These are phyloP conservation scores for Penicillium waksmanii DNA, from an alignment of 495 filamentous ascomycete species.

Conservation along the genomic window DNA sequence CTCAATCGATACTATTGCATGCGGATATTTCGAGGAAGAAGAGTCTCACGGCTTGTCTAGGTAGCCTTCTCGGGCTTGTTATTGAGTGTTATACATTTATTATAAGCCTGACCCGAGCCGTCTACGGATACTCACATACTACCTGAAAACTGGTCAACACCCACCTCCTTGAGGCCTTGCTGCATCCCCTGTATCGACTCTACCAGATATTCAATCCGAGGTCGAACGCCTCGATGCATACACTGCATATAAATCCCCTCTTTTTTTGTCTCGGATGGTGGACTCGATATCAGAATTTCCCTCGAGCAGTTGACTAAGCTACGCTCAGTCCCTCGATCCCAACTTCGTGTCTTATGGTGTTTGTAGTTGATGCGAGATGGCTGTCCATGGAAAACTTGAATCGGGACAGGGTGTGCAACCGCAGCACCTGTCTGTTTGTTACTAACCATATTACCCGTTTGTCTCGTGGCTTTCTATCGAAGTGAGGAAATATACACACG, in stretches of 20 bases:
- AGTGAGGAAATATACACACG: background rate
- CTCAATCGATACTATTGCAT: background rate
- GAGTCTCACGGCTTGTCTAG: no score
- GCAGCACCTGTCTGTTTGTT: background rate
- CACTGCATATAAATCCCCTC: background rate
- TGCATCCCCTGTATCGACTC: background rate
- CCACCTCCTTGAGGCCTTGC: background rate
- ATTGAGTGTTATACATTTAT: background rate
- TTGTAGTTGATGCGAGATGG: constrained; percentile 4
- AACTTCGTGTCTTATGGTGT: constrained; percentile 14
- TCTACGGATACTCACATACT: constrained; percentile 2
- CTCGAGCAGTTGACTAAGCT: constrained; percentile 15
- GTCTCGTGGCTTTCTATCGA: background rate
- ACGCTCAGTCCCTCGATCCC: constrained; percentile 25
- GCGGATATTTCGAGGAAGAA: no score
- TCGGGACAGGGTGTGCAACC: constrained; percentile 6
- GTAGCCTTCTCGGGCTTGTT: no score
- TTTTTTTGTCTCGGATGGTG: constrained; percentile 32
- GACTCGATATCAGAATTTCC: constrained; percentile 22
- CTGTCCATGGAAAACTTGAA: background rate
- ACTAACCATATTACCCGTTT: constrained; percentile 9
- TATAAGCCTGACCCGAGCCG: background rate
- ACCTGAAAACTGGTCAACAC: background rate
- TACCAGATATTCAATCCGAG: background rate
- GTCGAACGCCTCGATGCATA: background rate